Evolutionary conservation across 2,329 filamentous ascomycete species (phyloP), one percentile per base, ranked within the genome.

Genomic region (Neofusicoccum cordaticola): DNA sequence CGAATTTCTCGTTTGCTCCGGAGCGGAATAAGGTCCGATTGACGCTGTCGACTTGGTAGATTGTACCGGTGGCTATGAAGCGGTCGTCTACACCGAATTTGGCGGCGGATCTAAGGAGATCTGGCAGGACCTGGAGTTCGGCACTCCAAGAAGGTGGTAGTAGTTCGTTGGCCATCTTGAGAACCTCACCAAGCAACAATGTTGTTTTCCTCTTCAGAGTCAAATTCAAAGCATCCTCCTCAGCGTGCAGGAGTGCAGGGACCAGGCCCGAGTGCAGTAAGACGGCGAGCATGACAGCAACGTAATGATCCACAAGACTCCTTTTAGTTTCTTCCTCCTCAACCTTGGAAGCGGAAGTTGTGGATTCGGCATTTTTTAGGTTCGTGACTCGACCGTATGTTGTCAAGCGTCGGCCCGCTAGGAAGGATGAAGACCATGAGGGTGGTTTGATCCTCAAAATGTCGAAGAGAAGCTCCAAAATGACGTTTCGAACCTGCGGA

Each of bases 11-110:
- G 19, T 74, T 74, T n/a, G 81, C 79, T 5, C 87, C 86, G 53
- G 92, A 96, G 65, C 93, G 86, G 73, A 96, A 96, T 13, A 99
- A 80, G 0, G 93, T 98, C 67, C 92, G 88, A 75, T 94, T 99
- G 69, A 99, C 93, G 74, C 94, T 97, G 79, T 97, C 97, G 62
- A 99, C 96, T 74, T 98, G 95, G 72, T 98, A 99, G 12, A 99
- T 92, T 17, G 96, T 96, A 7, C 92, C 89, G 7, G 92, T 93
- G 6, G 94, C 92, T 64, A 90, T 83, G 69, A 93, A 93, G 63
- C 92, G 88, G 27, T 88, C 85, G 35, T 93, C 87, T 19, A 87
- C 83, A 22, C 86, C 82, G 70, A 93, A 92, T 39, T 88, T 85
- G 1, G 91, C 85, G 4, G 93, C 92, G 0, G 89, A 87, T 6